Evolutionary conservation across 805 yeast genomes (phyloP), one percentile per base, ranked within the genome.

Genomic region (Candida vartiovaarae): DNA sequence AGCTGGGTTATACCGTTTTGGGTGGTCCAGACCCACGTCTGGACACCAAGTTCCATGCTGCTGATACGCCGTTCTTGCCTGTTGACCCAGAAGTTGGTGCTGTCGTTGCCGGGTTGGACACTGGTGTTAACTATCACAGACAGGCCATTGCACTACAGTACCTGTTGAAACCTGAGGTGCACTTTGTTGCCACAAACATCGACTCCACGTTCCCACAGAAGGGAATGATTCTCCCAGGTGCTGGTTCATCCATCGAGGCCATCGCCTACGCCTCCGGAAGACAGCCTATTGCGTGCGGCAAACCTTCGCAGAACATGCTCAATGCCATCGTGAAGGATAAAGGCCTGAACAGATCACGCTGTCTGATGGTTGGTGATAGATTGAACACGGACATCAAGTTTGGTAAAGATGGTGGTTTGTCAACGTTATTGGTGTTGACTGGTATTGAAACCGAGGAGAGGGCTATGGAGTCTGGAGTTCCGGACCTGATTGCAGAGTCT

Each of bases 321-420:
- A 86, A 87, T 58, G 82, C 95, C 23, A 85, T 93, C 60, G 76
- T 81, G 49, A 78, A 80, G 32, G 74, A 70, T 49, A 73, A 76
- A 45, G 63, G 74, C 20, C 67, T 78, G 31, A 79, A 79, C 41
- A 76, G 78, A 41, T 51, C 65, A 4, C 72, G 77, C 45, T 82
- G 95, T 9, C 74, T 91, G 51, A 93, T 93, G 98, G 78, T 93
- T 45, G 99, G 99, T 23, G 99, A 93, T 61, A 74, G 99, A 52
- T 70, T 93, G 46, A 91, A 93, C 62, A 93, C 99, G 0, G 99
- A 93, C 57, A 91, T 93, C 81, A 76, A 75, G 58, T 93, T 93
- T 63, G 99, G 98, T 36, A 71, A 77, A 44, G 82, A 80, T 46
- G 95, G 96, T 42, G 93, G 93, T 1, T 71, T 93, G 82, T 43